Evolutionary conservation across 352 stramenopile genomes (phyloP), one percentile per base, ranked within the genome.

Genomic region (Pythium sukuiense): DNA sequence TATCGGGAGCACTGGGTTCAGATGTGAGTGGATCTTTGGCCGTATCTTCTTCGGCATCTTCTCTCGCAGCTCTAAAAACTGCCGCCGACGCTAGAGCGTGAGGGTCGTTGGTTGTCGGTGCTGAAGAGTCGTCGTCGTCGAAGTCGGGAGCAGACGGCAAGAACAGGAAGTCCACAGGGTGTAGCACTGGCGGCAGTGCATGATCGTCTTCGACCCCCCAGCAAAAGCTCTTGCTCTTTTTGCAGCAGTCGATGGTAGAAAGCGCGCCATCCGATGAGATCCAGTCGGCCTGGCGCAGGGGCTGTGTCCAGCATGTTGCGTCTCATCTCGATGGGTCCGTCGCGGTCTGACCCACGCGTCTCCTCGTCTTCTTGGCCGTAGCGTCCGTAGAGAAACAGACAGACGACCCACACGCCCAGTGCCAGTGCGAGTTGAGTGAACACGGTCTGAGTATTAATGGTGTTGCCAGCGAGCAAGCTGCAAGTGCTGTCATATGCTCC

Each of bases 111-210:
- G 32, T 11, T 7, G 53, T 59, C n/a, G 53, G 53, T 18, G 53
- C 53, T 3, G 53, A 59, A 2, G 53, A 59, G 18, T 59, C 53
- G 33, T 59, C 53, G 9, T 59, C 53, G 16, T 59, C 53, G 18
- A 46, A 59, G 18, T 59, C 53, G 5, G 53, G 53, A 2, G 55
- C 55, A 16, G 35, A 52, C 9, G 55, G 20, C 9, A 18, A 18
- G 20, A 5, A 9, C 20, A 39, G 46, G 20, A 60, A 60, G 30
- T 60, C 55, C 2, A 60, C 35, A 14, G 55, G 55, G 9, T 9
- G 55, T 2, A 3, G 20, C n/a, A 60, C 55, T 1, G 55, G 55
- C 12, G 55, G 52, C n/a, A n/a, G n/a, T n/a, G n/a, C n/a, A n/a
- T n/a, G n/a, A n/a, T n/a, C n/a, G n/a, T n/a, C n/a, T n/a, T n/a